Percentiles rank a stretch among this genome's conserved stretches.
Evolutionary conservation across 768 basidiomycete genomes (phyloP).

Genomic region (Lyophyllum shimeji): DNA sequence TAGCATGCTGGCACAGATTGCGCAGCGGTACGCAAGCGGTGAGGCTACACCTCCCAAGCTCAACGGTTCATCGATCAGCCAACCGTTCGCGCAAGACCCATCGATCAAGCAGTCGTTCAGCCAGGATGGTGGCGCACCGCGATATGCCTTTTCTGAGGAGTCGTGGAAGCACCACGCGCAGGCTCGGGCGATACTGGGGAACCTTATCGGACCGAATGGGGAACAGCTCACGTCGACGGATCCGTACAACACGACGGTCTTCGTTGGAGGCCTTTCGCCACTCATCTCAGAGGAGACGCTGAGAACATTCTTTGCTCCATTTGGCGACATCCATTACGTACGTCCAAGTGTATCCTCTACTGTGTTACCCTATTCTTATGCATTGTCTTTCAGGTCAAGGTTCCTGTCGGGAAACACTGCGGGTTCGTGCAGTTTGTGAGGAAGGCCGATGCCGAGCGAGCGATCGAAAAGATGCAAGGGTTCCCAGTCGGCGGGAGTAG

Average conservation of each 20-base stretch:
- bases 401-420: slow-evolving; percentile 94
- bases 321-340: slow-evolving; percentile 92
- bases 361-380: slow-evolving; percentile 11
- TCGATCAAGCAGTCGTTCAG: slow-evolving; percentile 29
- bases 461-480: slow-evolving; percentile 96
- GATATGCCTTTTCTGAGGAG: slow-evolving; percentile 67
- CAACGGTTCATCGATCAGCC: slow-evolving; percentile 31
- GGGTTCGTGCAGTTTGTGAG: slow-evolving; percentile 95
- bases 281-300: slow-evolving; percentile 90
- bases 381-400: slow-evolving; percentile 68
- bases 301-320: slow-evolving; percentile 88
- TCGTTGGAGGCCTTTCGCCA: slow-evolving; percentile 88
- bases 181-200: slow-evolving; percentile 79
- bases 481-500: slow-evolving; percentile 92
- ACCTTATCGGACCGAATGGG: slow-evolving; percentile 83
- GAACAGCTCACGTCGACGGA: slow-evolving; percentile 87
- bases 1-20: slow-evolving; percentile 45
- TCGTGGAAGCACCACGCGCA: slow-evolving; percentile 86
- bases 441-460: slow-evolving; percentile 87
- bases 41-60: slow-evolving; percentile 28
- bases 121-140: slow-evolving; percentile 41
- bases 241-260: slow-evolving; percentile 96
- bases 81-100: slow-evolving; percentile 42
- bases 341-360: slow-evolving; percentile 25
- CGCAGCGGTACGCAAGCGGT: slow-evolving; percentile 46